Evolutionary conservation across 2,329 filamentous ascomycete genomes (phyloP), one percentile per base, ranked within the genome.

Genomic region (Parastagonospora avenae): DNA sequence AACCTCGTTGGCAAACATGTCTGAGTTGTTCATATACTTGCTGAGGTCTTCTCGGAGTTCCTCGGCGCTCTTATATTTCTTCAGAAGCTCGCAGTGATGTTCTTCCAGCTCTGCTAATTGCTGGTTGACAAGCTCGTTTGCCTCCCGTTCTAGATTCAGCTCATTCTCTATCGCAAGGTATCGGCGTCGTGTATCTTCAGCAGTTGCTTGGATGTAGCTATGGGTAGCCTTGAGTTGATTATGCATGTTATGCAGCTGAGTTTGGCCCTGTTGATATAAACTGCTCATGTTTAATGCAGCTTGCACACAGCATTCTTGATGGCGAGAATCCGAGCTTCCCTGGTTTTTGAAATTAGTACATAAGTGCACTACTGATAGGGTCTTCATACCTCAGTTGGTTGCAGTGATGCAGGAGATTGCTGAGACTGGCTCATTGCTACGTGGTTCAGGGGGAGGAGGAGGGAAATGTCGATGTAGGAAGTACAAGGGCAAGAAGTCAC

Each of bases 61-160:
- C 24, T 37, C 4, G 5, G 19, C 36, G 40, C 28, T 11, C n/a
- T 32, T 32, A 32, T 32, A 32, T 32, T 53, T 27, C n/a, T 53
- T 2, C 15, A 59, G 47, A 32, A 32, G 30, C 39, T 49, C 48
- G 6, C 2, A 16, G 35, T 56, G 15, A 27, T 33, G 42, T 41
- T 48, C 35, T 37, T 56, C 8, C 11, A 49, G 47, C 42, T 58
- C 31, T 1, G 37, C 28, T n/a, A 47, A 53, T 50, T 46, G 15
- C 46, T 58, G 16, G 41, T 58, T 52, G 2, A 30, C 14, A 27
- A 42, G 40, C 32, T 52, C 9, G 27, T 30, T 36, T 47, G 32
- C 41, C 36, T 44, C 30, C 39, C 10, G 19, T 16, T 19, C 15
- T 32, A 11, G 10, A 10, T 32, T 10, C 7, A 32, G 30, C n/a